These are phyloP conservation scores for Pseudogymnoascus sp. DNA, from an alignment of 2,329 filamentous ascomycete species.

Conservation along the genomic window DNA sequence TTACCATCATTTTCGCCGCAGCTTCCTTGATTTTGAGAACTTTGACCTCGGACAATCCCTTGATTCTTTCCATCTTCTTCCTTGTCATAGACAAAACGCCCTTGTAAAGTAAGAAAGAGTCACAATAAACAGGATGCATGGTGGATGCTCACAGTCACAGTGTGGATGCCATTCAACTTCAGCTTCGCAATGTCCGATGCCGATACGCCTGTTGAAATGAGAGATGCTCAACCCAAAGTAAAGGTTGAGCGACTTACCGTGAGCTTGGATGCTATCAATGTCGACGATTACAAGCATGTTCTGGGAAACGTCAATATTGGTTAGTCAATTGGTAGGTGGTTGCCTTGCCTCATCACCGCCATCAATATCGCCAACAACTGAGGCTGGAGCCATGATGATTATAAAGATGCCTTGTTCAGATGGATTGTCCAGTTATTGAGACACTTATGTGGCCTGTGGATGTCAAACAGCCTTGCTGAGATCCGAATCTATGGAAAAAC, in stretches of 20 bases:
- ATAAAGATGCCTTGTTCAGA: not conserved
- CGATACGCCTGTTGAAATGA: slow-evolving; percentile 44
- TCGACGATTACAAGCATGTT: slow-evolving; percentile 44
- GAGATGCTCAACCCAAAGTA: not conserved
- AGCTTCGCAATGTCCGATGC: slow-evolving; percentile 60
- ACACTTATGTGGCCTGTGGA: not conserved
- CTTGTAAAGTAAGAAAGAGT: not conserved
- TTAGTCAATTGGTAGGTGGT: not conserved
- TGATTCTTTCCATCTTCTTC: slow-evolving; percentile 56
- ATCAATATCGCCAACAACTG: slow-evolving; percentile 5
- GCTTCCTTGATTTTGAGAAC: slow-evolving; percentile 67
- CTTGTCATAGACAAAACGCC: slow-evolving; percentile 40
- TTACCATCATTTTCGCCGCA: slow-evolving; percentile 36
- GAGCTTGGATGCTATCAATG: slow-evolving; percentile 58
- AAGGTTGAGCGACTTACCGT: slow-evolving; percentile 37
- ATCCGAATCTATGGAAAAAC: not conserved
- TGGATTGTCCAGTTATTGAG: not conserved
- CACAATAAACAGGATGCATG: not conserved
- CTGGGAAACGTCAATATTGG: not conserved
- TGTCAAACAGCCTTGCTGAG: not conserved
- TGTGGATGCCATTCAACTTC: slow-evolving; percentile 55
- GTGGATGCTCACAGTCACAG: slow-evolving; percentile 45
- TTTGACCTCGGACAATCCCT: slow-evolving; percentile 63
- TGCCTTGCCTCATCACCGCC: slow-evolving; percentile 11
- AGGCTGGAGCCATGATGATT: not conserved